phyloP scores from a whole-genome alignment of 768 basidiomycete genomes.

The Boletus vinaceobasis region DNA sequence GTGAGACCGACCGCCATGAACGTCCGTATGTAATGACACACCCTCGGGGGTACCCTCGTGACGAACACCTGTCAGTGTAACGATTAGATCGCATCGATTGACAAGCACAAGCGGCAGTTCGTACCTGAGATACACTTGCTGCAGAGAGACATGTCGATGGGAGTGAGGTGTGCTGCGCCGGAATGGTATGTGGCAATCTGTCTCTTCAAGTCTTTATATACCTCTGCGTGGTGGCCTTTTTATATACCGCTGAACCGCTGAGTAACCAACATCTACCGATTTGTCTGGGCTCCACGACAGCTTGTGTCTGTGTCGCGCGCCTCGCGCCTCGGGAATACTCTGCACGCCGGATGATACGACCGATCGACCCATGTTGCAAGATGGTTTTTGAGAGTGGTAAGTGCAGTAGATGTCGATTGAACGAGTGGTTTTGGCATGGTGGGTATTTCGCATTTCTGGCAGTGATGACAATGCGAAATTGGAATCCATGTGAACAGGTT shows the following conservation, averaged over 20 bases:
- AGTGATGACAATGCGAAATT: not conserved
- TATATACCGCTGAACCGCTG: not conserved
- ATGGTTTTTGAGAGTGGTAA: not conserved
- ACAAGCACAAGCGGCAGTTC: not conserved
- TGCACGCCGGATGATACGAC: not conserved
- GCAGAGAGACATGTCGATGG: constrained; percentile 47
- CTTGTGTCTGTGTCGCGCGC: not conserved
- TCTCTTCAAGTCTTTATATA: constrained; percentile 14
- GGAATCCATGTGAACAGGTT: not conserved
- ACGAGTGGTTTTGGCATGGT: not conserved
- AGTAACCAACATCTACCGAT: too few relatives aligned
- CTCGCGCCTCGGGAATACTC: not conserved
- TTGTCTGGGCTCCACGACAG: not conserved
- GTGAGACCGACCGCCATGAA: not conserved
- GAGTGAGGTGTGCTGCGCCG: not conserved
- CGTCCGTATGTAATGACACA: constrained; percentile 9
- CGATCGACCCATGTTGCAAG: not conserved
- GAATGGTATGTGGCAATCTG: not conserved
- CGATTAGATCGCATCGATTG: constrained; percentile 3
- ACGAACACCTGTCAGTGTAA: constrained; percentile 36
- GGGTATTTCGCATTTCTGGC: not conserved
- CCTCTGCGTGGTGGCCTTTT: not conserved
- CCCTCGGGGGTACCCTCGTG: constrained; percentile 50
- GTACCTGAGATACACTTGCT: constrained; percentile 54
- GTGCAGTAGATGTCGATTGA: too few relatives aligned